Evolutionary conservation across 179 eudicot species (phyloP).

Genomic region (Amaranthus tricolor): DNA sequence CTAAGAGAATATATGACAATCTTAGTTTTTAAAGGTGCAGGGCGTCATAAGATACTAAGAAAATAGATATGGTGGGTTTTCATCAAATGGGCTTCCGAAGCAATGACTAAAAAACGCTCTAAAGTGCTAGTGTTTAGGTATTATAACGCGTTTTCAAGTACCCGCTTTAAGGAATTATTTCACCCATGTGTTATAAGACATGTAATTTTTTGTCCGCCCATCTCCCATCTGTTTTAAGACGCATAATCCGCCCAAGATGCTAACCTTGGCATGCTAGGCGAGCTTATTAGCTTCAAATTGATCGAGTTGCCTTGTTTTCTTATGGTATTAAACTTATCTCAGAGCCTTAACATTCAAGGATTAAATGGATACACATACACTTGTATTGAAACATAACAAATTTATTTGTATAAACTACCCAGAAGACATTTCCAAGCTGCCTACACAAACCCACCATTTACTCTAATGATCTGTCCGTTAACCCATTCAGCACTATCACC

Average conservation of each 20-base stretch:
- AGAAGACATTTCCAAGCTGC: not conserved
- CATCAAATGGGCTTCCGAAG: no score
- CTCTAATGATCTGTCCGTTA: slow-evolving; percentile 61
- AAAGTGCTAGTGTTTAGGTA: no score
- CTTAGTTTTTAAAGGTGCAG: not conserved
- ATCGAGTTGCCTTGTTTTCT: not conserved
- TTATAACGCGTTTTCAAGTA: no score
- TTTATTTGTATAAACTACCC: not conserved
- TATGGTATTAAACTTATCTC: no score
- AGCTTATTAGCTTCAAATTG: not conserved
- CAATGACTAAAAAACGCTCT: no score
- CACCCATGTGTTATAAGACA: no score
- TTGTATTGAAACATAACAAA: not conserved
- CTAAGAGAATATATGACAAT: no score
- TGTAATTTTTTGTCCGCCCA: no score
- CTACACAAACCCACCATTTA: slow-evolving; percentile 50
- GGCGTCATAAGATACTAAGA: not conserved
- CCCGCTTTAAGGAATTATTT: no score
- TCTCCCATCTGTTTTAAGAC: no score
- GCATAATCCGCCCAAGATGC: no score
- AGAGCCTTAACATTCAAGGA: not conserved
- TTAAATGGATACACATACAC: not conserved
- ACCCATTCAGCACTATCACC: slow-evolving; percentile 64
- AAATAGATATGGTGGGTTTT: not conserved
- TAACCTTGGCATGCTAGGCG: not conserved